Evolutionary conservation across 2,329 filamentous ascomycete genomes (phyloP).

Genomic region (Fusarium azukiicola): DNA sequence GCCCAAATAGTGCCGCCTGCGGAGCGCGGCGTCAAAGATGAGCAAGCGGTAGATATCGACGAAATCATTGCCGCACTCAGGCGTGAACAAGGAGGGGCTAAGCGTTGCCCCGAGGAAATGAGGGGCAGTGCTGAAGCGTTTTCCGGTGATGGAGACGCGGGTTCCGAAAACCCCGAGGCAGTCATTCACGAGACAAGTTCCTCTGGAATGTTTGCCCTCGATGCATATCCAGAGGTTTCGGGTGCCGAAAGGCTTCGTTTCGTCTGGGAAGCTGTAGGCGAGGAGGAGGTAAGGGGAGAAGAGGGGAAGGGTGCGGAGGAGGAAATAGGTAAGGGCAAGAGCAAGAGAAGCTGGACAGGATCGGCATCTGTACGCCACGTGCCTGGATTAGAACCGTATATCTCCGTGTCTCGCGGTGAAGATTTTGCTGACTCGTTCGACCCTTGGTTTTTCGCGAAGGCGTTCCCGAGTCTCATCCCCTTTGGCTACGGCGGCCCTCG

Average conservation of each 20-base stretch:
- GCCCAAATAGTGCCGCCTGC: neutral
- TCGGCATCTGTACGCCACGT: too few species aligned
- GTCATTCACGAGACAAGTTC: neutral
- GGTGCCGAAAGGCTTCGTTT: conserved; percentile 6
- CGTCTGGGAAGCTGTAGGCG: neutral
- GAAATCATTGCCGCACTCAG: neutral
- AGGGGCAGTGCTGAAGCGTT: too few species aligned
- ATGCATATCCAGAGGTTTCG: neutral
- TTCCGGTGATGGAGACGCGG: neutral
- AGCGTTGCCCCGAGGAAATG: too few species aligned
- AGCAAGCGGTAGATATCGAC: neutral
- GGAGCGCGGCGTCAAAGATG: neutral
- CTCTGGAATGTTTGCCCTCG: neutral
- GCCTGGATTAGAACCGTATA: conserved; percentile 13
- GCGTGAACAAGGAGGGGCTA: neutral
- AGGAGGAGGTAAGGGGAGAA: conserved; percentile 4
- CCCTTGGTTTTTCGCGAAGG: conserved; percentile 34
- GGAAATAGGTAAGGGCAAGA: too few species aligned
- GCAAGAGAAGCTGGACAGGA: too few species aligned
- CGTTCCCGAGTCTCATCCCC: conserved; percentile 38
- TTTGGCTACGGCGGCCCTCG: conserved; percentile 34
- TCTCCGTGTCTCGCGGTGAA: conserved; percentile 27
- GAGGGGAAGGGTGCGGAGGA: too few species aligned
- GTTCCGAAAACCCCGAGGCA: neutral
- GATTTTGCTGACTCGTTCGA: conserved; percentile 39